Base-by-base conservation (phyloP, 2,329 filamentous ascomycete genomes). In the Colletotrichum sp. region DNA sequence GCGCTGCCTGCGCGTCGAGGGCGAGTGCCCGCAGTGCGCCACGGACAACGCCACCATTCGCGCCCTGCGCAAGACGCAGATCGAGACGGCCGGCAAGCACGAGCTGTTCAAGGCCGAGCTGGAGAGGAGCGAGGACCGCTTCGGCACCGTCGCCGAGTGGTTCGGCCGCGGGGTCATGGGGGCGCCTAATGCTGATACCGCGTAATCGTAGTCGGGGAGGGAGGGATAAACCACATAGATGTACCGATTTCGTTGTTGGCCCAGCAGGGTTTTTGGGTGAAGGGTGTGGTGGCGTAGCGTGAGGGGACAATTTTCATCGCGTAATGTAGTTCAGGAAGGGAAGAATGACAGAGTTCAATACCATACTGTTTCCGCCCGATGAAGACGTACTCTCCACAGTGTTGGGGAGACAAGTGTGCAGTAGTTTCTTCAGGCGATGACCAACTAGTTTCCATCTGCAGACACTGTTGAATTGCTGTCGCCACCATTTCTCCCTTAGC, bases 111-210 rank as follows among this genome's bases (percentile, higher is more conserved):
- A 92, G 84, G 92, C 94, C 76, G 95, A 96, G 79, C 85, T 99
- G 78, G 92, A 92, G 81, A 86, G 93, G 78, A 95, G 94, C 71
- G 92, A 93, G 52, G 96, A 98, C 84, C 90, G 95, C 69, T 98
- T 99, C 84, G 94, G 92, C n/a, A 96, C 95, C 3, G 91, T 99
- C 72, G 95, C 95, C 76, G 95, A 98, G 82, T 99, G 97, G 92
- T 99, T 98, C 88, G 96, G 96, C 1, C 89, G 96, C 73, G 96
- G 97, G 1, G 96, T 99, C 5, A 98, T 99, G 96, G 91, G 89
- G 30, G 88, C 82, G 22, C 82, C 84, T 76, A 83, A 80, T 77
- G 76, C 82, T 61, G 84, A 87, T 4, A 67, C 71, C 12, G 29
- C 61, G n/a, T n/a, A n/a, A n/a, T n/a, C n/a, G n/a, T n/a, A n/a